Evolutionary conservation across 768 basidiomycete genomes (phyloP), one percentile per base, ranked within the genome.

Genomic region (Pisolithus orientalis): DNA sequence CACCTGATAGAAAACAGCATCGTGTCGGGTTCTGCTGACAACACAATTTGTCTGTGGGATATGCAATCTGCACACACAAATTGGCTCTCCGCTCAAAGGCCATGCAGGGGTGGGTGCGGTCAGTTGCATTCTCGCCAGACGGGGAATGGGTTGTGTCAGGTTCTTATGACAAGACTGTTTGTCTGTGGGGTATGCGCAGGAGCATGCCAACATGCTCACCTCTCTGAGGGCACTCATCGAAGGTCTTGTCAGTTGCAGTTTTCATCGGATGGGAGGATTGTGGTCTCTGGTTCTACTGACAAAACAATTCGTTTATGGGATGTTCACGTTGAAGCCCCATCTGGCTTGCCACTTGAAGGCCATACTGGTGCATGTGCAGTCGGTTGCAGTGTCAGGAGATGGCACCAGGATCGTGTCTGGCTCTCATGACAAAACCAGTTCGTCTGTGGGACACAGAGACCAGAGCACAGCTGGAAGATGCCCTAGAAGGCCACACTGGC

Each of bases 211-310:
- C 31, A 14, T 7, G 44, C 8, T 16, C 25, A 4, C 28, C 44
- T 31, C 44, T 29, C 8, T 7, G 11, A 45, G 44, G 27, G 28
- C 25, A 45, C n/a, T 13, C 11, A 7, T 7, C 27, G 16, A 31
- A 28, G 7, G 44, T 45, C 28, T 28, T 45, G 28, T 45, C 44
- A 8, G 44, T 45, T 28, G 28, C 25, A 6, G 25, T 45, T 45
- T 46, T 49, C 32, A 27, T 44, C 29, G 6, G 62, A 66, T 49
- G 59, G 58, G 9, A 52, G 28, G 10, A 38, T 7, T 8, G 34
- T 65, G 32, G 62, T 59, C 16, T 59, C 63, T 0, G 59, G 59
- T 8, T 59, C 61, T 3, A 28, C 43, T 21, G 67, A 67, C 56
- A 42, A 31, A 24, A 55, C 51, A n/a, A 40, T 63, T 11, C 44